Evolutionary conservation across 2,329 filamentous ascomycete genomes (phyloP).

Genomic region (Pyricularia pennisetigena): DNA sequence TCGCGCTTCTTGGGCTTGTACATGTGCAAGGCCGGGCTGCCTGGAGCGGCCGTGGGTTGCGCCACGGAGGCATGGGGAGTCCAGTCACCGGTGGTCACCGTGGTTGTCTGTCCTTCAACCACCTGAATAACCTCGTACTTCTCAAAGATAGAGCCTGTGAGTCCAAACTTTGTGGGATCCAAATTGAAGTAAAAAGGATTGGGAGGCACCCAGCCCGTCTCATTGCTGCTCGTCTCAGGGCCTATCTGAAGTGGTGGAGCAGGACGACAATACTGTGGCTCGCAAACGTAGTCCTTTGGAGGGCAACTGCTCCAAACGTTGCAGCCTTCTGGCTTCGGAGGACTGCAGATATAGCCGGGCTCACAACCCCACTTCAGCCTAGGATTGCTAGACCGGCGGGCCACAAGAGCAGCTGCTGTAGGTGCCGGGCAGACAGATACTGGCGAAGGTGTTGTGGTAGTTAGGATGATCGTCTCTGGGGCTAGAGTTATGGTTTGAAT

Average conservation of each 20-base stretch:
- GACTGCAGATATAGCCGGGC: constrained; percentile 42
- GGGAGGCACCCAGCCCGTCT: constrained; percentile 41
- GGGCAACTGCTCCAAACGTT: constrained; percentile 41
- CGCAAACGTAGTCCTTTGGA: constrained; percentile 33
- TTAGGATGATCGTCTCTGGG: constrained; percentile 7
- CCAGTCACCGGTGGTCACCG: constrained; percentile 46
- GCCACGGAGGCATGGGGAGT: constrained; percentile 35
- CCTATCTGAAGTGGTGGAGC: constrained; percentile 31
- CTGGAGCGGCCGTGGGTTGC: constrained; percentile 15
- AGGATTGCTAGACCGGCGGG: not conserved
- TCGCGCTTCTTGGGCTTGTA: constrained; percentile 10
- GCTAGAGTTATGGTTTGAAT: constrained; percentile 5
- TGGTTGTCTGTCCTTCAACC: constrained; percentile 26
- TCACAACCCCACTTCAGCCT: constrained; percentile 40
- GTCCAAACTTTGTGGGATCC: constrained; percentile 50
- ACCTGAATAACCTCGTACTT: constrained; percentile 26
- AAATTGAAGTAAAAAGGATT: constrained; percentile 53
- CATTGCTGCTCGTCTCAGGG: constrained; percentile 21
- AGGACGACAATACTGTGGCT: constrained; percentile 30
- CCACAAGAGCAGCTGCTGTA: constrained; percentile 13
- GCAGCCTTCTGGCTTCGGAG: constrained; percentile 37
- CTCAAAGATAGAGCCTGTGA: constrained; percentile 53
- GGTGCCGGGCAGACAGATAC: constrained; percentile 34
- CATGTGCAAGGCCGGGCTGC: constrained; percentile 4
- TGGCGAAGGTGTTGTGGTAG: constrained; percentile 21